phyloP scores from a whole-genome alignment of 2,329 filamentous ascomycete genomes.

The Sporothrix humicola region DNA sequence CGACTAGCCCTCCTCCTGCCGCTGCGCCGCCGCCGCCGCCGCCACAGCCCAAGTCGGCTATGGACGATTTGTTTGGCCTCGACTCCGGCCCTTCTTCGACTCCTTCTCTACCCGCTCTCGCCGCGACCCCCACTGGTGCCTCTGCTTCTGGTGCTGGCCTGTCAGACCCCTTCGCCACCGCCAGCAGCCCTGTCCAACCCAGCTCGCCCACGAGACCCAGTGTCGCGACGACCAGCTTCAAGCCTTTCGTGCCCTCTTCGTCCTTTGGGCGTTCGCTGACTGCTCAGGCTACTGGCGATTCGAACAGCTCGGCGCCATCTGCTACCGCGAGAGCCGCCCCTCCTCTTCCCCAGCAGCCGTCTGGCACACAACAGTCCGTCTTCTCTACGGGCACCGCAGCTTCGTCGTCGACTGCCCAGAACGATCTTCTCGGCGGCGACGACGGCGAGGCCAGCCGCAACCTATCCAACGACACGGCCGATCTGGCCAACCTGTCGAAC shows the following conservation, averaged over 20 bases:
- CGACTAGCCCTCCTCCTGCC: conserved; percentile 54
- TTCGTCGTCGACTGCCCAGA: conserved; percentile 45
- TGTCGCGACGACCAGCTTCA: conserved; percentile 65
- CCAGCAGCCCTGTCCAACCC: conserved; percentile 53
- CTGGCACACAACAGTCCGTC: not conserved
- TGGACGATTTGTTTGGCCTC: conserved; percentile 92
- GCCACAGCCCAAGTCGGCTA: conserved; percentile 65
- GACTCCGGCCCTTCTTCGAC: conserved; percentile 67
- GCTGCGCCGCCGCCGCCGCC: conserved; percentile 47
- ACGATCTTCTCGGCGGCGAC: conserved; percentile 90
- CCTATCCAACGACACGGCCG: conserved; percentile 84
- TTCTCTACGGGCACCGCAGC: not conserved
- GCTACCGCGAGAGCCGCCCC: conserved; percentile 45
- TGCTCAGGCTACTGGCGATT: conserved; percentile 74
- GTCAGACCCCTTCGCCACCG: conserved; percentile 68
- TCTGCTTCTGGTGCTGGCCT: conserved; percentile 60
- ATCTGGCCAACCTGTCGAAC: conserved; percentile 94
- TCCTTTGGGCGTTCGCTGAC: conserved; percentile 86
- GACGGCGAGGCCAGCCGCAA: conserved; percentile 89
- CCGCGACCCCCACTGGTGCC: conserved; percentile 30
- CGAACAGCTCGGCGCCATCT: conserved; percentile 53
- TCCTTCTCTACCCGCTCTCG: conserved; percentile 46
- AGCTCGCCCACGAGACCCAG: conserved; percentile 62
- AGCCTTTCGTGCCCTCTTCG: conserved; percentile 90
- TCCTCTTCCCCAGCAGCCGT: conserved; percentile 19